phyloP scores from a whole-genome alignment of 768 basidiomycete species.

The Wakefieldia striispora region DNA sequence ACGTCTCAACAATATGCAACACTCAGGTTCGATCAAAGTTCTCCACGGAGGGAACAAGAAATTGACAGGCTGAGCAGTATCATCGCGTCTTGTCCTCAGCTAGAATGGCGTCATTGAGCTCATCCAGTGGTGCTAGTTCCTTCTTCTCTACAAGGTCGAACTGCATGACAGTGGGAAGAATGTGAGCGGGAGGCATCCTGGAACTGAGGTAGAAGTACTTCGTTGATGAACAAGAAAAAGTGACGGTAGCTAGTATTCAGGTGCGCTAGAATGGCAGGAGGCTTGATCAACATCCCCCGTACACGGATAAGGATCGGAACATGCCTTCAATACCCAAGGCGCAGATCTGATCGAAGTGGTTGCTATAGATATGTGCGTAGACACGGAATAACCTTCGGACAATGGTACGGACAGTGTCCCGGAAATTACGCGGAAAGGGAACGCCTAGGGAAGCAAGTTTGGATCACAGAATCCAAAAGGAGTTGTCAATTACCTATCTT shows the following conservation, averaged over 20 bases:
- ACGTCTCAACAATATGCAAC: not conserved
- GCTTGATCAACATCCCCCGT: not conserved
- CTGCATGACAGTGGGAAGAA: conserved; percentile 35
- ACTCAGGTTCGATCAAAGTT: not conserved
- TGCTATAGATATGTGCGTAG: conserved; percentile 98
- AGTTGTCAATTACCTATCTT: conserved; percentile 68
- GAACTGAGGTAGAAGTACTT: conserved; percentile 51
- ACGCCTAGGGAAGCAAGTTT: conserved; percentile 54
- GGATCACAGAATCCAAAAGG: conserved; percentile 4
- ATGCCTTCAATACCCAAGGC: conserved; percentile 96
- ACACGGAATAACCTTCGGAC: conserved; percentile 92
- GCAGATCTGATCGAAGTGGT: conserved; percentile 98
- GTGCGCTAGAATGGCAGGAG: conserved; percentile 59
- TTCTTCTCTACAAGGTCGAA: conserved; percentile 96
- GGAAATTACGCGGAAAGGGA: conserved; percentile 87
- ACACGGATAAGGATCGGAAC: conserved; percentile 3
- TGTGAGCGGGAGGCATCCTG: conserved; percentile 9
- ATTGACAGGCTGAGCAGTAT: conserved; percentile 1
- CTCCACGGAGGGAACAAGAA: not conserved
- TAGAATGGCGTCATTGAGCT: conserved; percentile 89
- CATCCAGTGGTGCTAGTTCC: conserved; percentile 91
- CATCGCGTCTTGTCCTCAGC: conserved; percentile 48
- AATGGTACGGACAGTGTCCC: conserved; percentile 88
- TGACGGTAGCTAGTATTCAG: conserved; percentile 98
- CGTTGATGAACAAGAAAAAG: conserved; percentile 95